Evolutionary conservation across 129 eudicot genomes (phyloP).

Genomic region (Lactuca saligna): DNA sequence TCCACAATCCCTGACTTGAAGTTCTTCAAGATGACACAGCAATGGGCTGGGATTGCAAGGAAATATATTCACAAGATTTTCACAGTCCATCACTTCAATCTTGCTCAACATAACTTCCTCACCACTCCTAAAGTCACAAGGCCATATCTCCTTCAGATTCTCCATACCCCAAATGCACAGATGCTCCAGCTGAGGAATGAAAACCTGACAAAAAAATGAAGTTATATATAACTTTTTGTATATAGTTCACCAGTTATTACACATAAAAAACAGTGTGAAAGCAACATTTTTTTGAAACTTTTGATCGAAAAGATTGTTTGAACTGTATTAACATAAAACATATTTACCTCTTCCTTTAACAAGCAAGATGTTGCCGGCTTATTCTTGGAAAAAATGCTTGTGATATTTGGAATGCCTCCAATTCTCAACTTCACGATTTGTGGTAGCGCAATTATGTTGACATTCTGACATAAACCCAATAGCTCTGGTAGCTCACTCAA

Average conservation of each 20-base stretch:
- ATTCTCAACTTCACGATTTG: background rate
- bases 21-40: background rate
- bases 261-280: background rate
- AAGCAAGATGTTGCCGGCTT: background rate
- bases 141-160: background rate
- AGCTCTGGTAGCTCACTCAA: background rate
- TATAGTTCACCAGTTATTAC: background rate
- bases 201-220: background rate
- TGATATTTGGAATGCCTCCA: background rate
- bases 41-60: background rate
- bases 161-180: background rate
- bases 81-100: background rate
- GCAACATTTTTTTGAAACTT: background rate
- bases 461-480: background rate
- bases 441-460: background rate
- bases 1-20: background rate
- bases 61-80: background rate
- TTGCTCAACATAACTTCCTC: background rate
- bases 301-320: too few relatives aligned
- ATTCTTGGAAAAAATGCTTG: background rate
- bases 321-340: background rate
- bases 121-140: background rate
- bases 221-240: too few relatives aligned
- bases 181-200: too few relatives aligned
- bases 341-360: background rate